These are phyloP conservation scores for Torulaspora microellipsoides DNA, from an alignment of 805 yeast species.

Conservation along the genomic window DNA sequence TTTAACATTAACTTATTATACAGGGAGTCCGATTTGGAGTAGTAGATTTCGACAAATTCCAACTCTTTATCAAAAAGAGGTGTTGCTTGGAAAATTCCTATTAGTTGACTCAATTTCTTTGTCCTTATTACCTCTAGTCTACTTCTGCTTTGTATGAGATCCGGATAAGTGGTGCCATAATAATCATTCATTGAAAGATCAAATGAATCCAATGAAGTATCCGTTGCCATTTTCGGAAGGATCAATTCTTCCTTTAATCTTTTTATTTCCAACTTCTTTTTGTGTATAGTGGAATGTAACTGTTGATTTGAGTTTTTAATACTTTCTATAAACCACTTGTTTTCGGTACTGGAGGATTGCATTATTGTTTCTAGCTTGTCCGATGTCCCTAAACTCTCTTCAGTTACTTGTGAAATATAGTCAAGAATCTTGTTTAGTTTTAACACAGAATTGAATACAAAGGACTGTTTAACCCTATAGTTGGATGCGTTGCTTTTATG, in stretches of 20 bases:
- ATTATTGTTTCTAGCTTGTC: constrained; percentile 12
- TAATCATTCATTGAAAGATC: constrained; percentile 19
- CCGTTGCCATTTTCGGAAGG: not conserved
- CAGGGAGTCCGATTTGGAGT: not conserved
- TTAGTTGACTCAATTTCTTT: constrained; percentile 20
- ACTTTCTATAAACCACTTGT: constrained; percentile 5
- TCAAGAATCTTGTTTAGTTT: constrained; percentile 30
- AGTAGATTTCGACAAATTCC: constrained; percentile 10
- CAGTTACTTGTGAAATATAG: constrained; percentile 21
- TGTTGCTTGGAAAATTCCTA: constrained; percentile 15
- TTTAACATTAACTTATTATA: constrained; percentile 11
- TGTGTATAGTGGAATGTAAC: constrained; percentile 3
- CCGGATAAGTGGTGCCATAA: constrained; percentile 26
- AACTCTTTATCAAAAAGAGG: constrained; percentile 11
- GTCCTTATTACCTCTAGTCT: constrained; percentile 13
- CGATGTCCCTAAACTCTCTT: constrained; percentile 19
- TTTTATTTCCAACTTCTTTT: constrained; percentile 4
- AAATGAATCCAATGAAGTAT: not conserved
- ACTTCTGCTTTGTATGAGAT: constrained; percentile 19
- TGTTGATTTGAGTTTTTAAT: constrained; percentile 8
- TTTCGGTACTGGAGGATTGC: not conserved
- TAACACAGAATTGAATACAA: constrained; percentile 27
- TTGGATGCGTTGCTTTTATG: constrained; percentile 5
- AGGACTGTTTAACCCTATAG: constrained; percentile 14
- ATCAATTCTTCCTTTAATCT: not conserved